Base-by-base conservation (phyloP, 2,329 filamentous ascomycete genomes). In the Neonectria coccinea region DNA sequence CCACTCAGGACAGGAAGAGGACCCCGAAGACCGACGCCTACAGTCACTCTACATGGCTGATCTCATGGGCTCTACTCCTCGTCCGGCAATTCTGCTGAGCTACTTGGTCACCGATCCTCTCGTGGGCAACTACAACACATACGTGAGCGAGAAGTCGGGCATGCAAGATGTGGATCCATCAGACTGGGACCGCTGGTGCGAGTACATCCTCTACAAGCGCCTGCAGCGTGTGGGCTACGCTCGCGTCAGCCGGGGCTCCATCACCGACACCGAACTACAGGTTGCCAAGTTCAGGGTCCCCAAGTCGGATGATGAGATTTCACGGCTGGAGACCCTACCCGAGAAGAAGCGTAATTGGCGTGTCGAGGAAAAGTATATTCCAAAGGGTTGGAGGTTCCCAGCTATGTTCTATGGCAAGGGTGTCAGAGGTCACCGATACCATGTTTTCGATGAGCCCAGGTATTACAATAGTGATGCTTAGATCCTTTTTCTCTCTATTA, bases 151-250 rank as follows among this genome's bases (percentile, higher is more conserved):
- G 57, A 83, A 83, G 62, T 97, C 92, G 63, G 93, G 94, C 10
- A 99, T 99, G 96, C 90, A 92, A 74, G 96, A 99, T 75, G 96
- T 99, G 54, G 96, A 99, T 75, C 88, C 90, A 0, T 90, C 85
- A 3, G 96, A 99, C 78, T 97, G 94, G 94, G 96, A 99, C 79
- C 86, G 96, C 59, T 99, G 96, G 96, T 99, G 96, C 83, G 95
- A 99, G 83, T 99, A 99, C 79, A 97, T 99, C 70, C 83, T 99
- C 27, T 99, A 93, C 85, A 97, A 97, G 84, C 90, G 90, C 12
- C 81, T 99, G 67, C 91, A 90, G 79, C 87, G 95, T 66, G 91
- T 92, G 0, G 95, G 93, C 1, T 99, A 99, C 77, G 96, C 96
- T 4, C 85, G 96, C 58, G 91, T 99, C 56, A 95, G 91, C 73